Percentiles rank a stretch among this genome's conserved stretches.
phyloP scores from a whole-genome alignment of 345 rosid species.

The Arabis hirsuta region DNA sequence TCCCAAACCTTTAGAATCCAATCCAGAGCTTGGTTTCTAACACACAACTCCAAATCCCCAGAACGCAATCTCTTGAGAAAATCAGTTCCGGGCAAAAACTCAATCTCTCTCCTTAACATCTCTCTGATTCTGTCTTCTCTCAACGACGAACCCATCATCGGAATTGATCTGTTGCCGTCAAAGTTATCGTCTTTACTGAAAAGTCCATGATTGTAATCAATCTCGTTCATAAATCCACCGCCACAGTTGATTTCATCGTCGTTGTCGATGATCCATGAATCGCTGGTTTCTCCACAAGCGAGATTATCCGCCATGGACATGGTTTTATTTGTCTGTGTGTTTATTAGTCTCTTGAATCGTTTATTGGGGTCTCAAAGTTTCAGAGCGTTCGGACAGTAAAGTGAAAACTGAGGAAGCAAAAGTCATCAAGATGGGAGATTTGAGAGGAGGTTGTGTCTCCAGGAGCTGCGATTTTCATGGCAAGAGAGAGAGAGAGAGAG shows the following conservation, averaged over 20 bases:
- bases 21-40: constrained; percentile 63
- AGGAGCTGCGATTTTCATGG: constrained; percentile 40
- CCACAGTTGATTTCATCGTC: constrained; percentile 37
- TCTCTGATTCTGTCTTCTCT: constrained; percentile 55
- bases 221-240: constrained; percentile 34
- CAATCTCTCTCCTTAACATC: constrained; percentile 62
- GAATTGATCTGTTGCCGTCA: constrained; percentile 43
- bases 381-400: constrained; percentile 38
- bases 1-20: constrained; percentile 68
- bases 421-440: constrained; percentile 36
- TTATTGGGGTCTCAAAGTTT: constrained; percentile 27
- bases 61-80: constrained; percentile 58
- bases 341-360: constrained; percentile 18
- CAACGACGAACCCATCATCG: constrained; percentile 46
- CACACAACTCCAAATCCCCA: constrained; percentile 58
- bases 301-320: constrained; percentile 54
- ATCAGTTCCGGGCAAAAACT: constrained; percentile 56
- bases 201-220: constrained; percentile 19
- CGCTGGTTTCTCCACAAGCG: constrained; percentile 58
- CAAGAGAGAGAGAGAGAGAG: constrained; percentile 28
- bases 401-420: constrained; percentile 35
- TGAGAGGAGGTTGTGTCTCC: constrained; percentile 33
- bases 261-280: constrained; percentile 48
- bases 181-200: constrained; percentile 40
- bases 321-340: constrained; percentile 31